Evolutionary conservation across 1,139 yeast species (phyloP), one percentile per base, ranked within the genome.

Genomic region (Suhomyces bolitotheri): DNA sequence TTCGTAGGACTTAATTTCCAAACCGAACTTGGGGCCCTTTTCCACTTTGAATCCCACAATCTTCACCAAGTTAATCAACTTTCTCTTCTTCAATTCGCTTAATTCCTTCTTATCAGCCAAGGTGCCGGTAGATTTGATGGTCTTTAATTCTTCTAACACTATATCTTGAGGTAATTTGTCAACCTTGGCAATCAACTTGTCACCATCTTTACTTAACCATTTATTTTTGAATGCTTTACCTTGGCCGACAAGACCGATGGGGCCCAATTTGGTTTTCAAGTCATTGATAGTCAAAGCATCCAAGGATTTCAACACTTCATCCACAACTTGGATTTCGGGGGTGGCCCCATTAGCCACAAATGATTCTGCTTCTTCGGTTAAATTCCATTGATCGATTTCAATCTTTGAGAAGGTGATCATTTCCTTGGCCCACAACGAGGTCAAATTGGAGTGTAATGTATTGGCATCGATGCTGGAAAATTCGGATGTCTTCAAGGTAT

Each of bases 171-270:
- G 90, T 40, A 71, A 54, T 34, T 60, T 58, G 22, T 54, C 50
- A 8, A 74, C 71, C 60, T 73, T 79, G 16, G 88, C 67, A 33
- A 86, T 76, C 49, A 92, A 73, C 54, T 72, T 78, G 50, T 86
- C 95, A 36, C 94, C 95, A 45, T 83, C 85, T 62, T 92, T 92
- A 48, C 78, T 68, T 53, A 92, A 81, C 99, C 99, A 92, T 33
- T 95, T 95, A 62, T 90, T 90, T 66, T 89, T 92, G 76, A 92
- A 92, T n/a, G 97, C 98, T 55, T 90, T 83, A 52, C 95, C 96
- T 67, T 92, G 98, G 42, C 98, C 99, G 45, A 90, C 76, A 52
- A 83, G 82, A 41, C 97, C 97, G 44, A 80, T 77, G 33, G 80
- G 67, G 33, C 97, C 97, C 62, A 90, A 71, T 46, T 82, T 78